phyloP scores from a whole-genome alignment of 495 filamentous ascomycete species.

The Talaromyces borbonicus region DNA sequence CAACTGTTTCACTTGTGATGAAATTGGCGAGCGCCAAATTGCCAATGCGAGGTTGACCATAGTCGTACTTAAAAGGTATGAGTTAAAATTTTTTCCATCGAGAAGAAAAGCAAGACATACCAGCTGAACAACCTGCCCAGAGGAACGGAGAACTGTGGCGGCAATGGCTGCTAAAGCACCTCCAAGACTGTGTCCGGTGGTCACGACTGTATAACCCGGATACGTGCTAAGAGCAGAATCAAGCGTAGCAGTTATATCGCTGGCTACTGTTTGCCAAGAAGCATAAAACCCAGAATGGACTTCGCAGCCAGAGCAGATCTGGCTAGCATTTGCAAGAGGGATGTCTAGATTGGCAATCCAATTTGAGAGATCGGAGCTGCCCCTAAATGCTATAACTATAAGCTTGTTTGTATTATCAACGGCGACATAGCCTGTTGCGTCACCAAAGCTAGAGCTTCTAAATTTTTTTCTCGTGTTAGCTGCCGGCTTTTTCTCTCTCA shows the following conservation, averaged over 20 bases:
- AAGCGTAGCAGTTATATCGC: conserved; percentile 27
- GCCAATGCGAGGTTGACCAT: conserved; percentile 55
- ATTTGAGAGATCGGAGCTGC: conserved; percentile 48
- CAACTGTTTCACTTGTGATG: conserved; percentile 32
- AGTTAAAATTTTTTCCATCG: background rate
- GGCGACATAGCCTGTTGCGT: conserved; percentile 54
- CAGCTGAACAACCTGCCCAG: conserved; percentile 22
- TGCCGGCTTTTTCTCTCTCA: background rate
- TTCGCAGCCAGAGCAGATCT: conserved; percentile 38
- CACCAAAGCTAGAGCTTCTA: conserved; percentile 40
- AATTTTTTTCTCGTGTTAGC: conserved; percentile 1
- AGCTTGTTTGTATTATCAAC: conserved; percentile 44
- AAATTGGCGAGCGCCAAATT: conserved; percentile 41
- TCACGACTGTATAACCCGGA: conserved; percentile 40
- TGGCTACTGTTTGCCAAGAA: conserved; percentile 33
- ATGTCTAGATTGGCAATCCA: conserved; percentile 49
- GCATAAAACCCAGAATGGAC: conserved; percentile 42
- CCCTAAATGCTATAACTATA: conserved; percentile 57
- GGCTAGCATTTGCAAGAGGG: conserved; percentile 12
- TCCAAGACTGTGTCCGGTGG: conserved; percentile 57
- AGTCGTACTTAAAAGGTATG: conserved; percentile 40
- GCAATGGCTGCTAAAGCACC: conserved; percentile 50
- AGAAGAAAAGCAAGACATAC: conserved; percentile 9
- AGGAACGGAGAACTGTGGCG: conserved; percentile 41
- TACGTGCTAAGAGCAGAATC: conserved; percentile 21